Base-by-base conservation (phyloP, 768 basidiomycete species). In the Erythrobasidium yunnanense region DNA sequence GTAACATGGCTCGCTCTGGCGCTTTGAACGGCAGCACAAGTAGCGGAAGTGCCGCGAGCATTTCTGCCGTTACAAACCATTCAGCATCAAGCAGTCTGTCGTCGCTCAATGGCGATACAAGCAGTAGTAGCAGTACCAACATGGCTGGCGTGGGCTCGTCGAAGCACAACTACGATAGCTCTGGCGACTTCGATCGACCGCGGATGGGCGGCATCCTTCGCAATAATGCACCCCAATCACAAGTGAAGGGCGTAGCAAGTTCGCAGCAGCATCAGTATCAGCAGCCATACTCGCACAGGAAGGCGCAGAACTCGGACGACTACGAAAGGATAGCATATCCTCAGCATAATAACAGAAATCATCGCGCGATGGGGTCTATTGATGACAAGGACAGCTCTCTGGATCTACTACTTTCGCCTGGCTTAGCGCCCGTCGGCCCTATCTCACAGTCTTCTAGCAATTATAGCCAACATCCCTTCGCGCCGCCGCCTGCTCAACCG, bases 371-470 rank as follows among this genome's bases (percentile, higher is more conserved):
- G n/a, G n/a, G n/a, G n/a, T n/a, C n/a, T n/a, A n/a, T n/a, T 6
- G n/a, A 32, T 18, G 60, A 49, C 8, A 27, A 23, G 23, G 60
- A 63, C 60, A n/a, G 32, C n/a, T 49, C 60, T 2, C 52, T 63
- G n/a, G 60, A 63, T 49, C 52, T 50, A 20, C 47, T 63, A 18
- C 33, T 63, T 17, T 63, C 60, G 6, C 60, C 60, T 29, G 60
- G 47, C 17, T 35, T 63, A 13, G 60, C 60, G 30, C 60, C 60
- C n/a, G 60, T 63, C 8, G 60, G 60, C 3, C 60, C 60, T 23
- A 63, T 63, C 25, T 63, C 60, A 4, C 42, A 34, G 17, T 49
- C 60, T 8, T 63, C 22, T 17, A 58, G 38, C 56, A 25, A 27
- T 38, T 27, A 46, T 29, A 63, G 34, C 15, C 54, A 11, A 20